Conservation (phyloP, 1,284 basidiomycete genomes). For the Vanrija humicola region DNA sequence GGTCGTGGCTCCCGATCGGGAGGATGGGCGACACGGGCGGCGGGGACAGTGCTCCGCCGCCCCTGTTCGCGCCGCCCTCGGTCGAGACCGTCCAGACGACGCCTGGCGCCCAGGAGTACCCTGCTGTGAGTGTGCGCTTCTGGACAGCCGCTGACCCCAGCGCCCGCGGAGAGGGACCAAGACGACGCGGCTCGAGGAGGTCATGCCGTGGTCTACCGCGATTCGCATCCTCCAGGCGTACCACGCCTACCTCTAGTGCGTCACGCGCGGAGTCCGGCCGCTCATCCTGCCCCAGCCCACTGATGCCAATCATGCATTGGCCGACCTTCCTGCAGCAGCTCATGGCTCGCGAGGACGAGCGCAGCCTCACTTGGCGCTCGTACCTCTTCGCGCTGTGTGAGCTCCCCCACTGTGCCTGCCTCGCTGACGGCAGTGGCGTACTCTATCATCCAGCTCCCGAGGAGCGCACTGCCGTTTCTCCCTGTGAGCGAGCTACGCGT, state of each 20-base stretch:
- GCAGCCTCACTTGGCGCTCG: conserved; percentile 19
- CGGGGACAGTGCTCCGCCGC: background rate
- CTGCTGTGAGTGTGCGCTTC: background rate
- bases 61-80: background rate
- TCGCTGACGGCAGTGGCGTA: conserved; percentile 22
- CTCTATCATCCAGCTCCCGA: conserved; percentile 30
- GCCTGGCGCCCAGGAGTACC: background rate
- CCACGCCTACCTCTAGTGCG: conserved; percentile 30
- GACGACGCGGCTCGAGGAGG: conserved; percentile 18
- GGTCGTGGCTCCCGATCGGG: too few species aligned
- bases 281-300: conserved; percentile 12
- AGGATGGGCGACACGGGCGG: background rate
- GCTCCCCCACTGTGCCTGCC: background rate
- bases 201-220: conserved; percentile 21
- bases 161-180: background rate
- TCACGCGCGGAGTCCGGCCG: background rate
- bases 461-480: conserved; percentile 21
- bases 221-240: conserved; percentile 26
- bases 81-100: background rate
- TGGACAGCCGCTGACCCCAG: background rate
- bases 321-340: conserved; percentile 31
- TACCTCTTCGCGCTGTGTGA: conserved; percentile 26
- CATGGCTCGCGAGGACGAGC: conserved; percentile 24
- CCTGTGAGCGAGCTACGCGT: conserved; percentile 17
- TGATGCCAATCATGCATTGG: conserved; percentile 34